Evolutionary conservation across 2,329 filamentous ascomycete genomes (phyloP), one percentile per base, ranked within the genome.

Genomic region (Sordariomycetes sp.): DNA sequence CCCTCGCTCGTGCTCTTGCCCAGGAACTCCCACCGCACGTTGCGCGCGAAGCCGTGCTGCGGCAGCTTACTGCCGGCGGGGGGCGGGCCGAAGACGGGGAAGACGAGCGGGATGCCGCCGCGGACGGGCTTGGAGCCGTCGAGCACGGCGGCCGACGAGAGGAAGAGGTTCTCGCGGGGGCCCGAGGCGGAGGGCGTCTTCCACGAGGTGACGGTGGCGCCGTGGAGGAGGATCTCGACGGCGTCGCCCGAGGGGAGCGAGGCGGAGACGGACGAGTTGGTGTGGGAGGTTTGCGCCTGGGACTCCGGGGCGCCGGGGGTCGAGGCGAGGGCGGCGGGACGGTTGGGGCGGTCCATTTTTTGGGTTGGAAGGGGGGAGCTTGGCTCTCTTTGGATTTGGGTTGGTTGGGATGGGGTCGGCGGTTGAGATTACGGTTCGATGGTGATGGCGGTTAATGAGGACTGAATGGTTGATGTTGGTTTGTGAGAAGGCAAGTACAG

Each of bases 11-110:
- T 75, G 51, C 87, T 90, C 74, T 93, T 95, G 68, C 92, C 92
- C 56, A 99, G 80, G 70, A 94, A 96, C 72, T 97, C 92, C 94
- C 94, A 99, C 62, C 82, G 82, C 53, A 87, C 89, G 68, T 83
- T 92, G 65, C 94, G 90, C 46, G 93, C 94, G 73, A 99, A 96
- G 64, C 94, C 94, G 76, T 97, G 94, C 74, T 97, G 92, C 3
- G 92, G 87, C 28, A 99, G 87, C 63, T 82, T 76, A 56, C 83
- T 83, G 71, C 92, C 86, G 64, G 86, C 79, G 57, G 89, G 86
- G 14, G 88, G 83, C 48, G 87, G 88, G 34, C 94, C 94, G 69
- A 99, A 99, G 69, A 96, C 92, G 10, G 93, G 93, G 69, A 97
- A 97, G 40, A 97, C 91, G 56, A 97, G 75, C 4, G 93, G 93